These are phyloP conservation scores for Cytospora paraplurivora DNA, from an alignment of 2,329 filamentous ascomycete genomes.

Conservation along the genomic window DNA sequence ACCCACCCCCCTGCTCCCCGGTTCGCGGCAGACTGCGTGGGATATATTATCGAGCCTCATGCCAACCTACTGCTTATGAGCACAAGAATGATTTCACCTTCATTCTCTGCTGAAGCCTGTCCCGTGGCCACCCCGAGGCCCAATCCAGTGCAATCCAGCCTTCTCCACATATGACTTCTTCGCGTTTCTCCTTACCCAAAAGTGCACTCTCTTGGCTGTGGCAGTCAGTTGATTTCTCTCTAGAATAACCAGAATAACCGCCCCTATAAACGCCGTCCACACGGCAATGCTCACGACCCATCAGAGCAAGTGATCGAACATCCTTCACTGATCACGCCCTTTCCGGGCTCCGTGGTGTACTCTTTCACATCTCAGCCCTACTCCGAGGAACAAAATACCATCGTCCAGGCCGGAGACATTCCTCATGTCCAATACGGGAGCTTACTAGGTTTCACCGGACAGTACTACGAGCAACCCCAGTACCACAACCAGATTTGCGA, in stretches of 20 bases:
- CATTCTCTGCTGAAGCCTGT: constrained; percentile 10
- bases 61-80: constrained; percentile 32
- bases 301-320: constrained; percentile 41
- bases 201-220: constrained; percentile 12
- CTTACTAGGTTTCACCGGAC: constrained; percentile 34
- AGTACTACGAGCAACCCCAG: constrained; percentile 36
- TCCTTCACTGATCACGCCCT: constrained; percentile 30
- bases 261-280: constrained; percentile 45
- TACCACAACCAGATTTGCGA: constrained; percentile 34
- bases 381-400: constrained; percentile 35
- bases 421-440: constrained; percentile 3
- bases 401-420: constrained; percentile 11
- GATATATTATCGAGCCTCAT: constrained; percentile 44
- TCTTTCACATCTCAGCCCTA: constrained; percentile 33
- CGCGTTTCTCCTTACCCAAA: not conserved
- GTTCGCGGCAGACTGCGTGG: constrained; percentile 48
- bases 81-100: constrained; percentile 7
- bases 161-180: constrained; percentile 3
- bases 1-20: constrained; percentile 39
- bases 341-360: constrained; percentile 27
- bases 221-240: constrained; percentile 39
- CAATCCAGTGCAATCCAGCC: constrained; percentile 5
- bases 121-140: constrained; percentile 9
- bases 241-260: constrained; percentile 42
- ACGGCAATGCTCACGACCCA: constrained; percentile 43